Evolutionary conservation across 805 yeast genomes (phyloP), one percentile per base, ranked within the genome.

Genomic region (Maudiozyma serrabonitensis): DNA sequence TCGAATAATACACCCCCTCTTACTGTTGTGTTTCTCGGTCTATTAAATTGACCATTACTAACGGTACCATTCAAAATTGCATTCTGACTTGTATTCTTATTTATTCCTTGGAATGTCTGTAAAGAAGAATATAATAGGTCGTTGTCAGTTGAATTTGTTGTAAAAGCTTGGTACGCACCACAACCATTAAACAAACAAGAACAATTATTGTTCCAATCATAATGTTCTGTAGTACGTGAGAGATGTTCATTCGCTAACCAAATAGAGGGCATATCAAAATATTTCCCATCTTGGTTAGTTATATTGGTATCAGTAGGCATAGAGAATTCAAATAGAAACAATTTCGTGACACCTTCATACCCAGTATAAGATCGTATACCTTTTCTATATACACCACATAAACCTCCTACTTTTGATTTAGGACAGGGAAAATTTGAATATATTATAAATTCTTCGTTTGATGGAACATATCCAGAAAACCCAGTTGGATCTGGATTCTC

Each of bases 351-450:
- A 28, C 88, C 88, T 46, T 72, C 69, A 60, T 69, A 83, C 1
- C 90, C 90, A 58, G 82, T 83, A 60, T 68, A 82, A 0, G 88
- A 87, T 13, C 86, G 84, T 51, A 81, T 80, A 16, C 80, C 88
- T 13, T 61, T 60, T 65, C 89, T 73, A 66, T 82, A 83, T 45
- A 81, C 86, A 54, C 88, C 88, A 69, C 90, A 83, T 25, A 85
- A 86, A 34, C 77, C 75, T 38, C 57, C 54, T 46, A 64, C 56
- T 15, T 80, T 80, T 0, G 84, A 78, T 5, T 55, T 58, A 4
- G 69, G 80, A 67, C 90, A 83, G 15, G 53, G 46, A 28, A 75
- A 61, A 61, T 74, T 75, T 21, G 87, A 78, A 62, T 75, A 78
- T 49, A 83, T 79, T 41, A 72, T 67, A 58, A 68, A 79, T 62